Conservation (phyloP, 257 asterid species). For the Fraxinus cuspidata region DNA sequence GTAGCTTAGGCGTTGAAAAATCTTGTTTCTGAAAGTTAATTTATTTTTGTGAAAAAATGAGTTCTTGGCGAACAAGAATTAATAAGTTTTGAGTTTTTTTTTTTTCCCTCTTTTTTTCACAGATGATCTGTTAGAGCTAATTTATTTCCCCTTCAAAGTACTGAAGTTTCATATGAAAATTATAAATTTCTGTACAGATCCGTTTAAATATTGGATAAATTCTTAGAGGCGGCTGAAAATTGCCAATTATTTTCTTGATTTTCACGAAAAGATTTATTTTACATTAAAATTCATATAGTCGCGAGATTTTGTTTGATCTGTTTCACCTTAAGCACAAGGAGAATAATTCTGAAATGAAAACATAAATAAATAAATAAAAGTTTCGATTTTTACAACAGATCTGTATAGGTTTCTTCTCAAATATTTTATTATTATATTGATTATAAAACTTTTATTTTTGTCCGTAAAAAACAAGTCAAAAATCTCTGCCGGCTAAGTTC, state of each 20-base stretch:
- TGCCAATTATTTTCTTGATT: not conserved
- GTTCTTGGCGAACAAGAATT: not conserved
- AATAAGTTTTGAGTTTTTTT: not conserved
- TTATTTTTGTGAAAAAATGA: not conserved
- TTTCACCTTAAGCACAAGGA: not conserved
- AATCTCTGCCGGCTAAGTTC: conserved; percentile 35
- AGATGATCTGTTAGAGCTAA: conserved; percentile 13
- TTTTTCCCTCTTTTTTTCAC: not conserved
- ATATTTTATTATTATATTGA: not conserved
- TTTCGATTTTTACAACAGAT: conserved; percentile 43
- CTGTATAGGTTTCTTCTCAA: conserved; percentile 25
- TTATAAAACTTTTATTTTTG: conserved; percentile 26
- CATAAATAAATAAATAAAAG: not conserved
- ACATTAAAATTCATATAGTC: not conserved
- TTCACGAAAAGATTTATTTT: conserved; percentile 11
- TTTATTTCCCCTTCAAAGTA: not conserved
- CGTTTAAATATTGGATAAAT: not conserved
- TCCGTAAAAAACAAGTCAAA: conserved; percentile 44
- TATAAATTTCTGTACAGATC: conserved; percentile 20
- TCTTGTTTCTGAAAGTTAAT: not conserved
- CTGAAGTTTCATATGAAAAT: not conserved
- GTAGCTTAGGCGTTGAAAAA: conserved; percentile 4
- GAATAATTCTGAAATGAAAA: not conserved
- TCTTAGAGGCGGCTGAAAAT: not conserved
- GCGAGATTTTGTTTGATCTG: conserved; percentile 29